A percentile compares a stretch with the other conserved stretches of the same genome.
phyloP scores from a whole-genome alignment of 441 rosid species.

The Syzygium syzygioides region DNA sequence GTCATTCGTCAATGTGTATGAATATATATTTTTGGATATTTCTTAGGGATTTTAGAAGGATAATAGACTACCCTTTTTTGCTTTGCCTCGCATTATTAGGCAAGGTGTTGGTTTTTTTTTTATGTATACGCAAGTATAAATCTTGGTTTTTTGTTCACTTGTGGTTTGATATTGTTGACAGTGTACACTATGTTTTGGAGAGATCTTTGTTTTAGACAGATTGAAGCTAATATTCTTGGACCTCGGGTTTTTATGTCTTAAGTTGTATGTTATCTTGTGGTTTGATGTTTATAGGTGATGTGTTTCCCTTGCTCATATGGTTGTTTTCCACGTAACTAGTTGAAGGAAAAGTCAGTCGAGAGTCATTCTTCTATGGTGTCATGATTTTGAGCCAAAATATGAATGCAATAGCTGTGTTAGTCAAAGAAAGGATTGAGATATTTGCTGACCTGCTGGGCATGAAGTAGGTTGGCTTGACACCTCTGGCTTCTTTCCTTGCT shows the following conservation, averaged over 20 bases:
- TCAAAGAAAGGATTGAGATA: not conserved
- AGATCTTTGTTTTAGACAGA: not conserved
- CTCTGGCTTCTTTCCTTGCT: not conserved
- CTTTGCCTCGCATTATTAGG: not conserved
- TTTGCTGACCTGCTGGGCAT: not conserved
- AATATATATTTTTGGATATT: not conserved
- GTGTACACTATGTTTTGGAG: not conserved
- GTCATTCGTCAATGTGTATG: not conserved
- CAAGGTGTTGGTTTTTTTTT: not conserved
- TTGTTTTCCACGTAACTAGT: not conserved
- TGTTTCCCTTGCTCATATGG: not conserved
- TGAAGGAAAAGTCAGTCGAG: not conserved
- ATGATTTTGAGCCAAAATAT: not conserved
- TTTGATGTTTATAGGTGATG: not conserved
- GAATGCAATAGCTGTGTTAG: not conserved
- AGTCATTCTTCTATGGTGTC: not conserved
- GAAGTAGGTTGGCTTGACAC: not conserved
- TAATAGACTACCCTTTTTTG: not conserved
- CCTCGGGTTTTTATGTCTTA: not conserved
- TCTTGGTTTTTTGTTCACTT: not conserved
- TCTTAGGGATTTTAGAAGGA: not conserved
- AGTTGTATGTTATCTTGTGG: not conserved
- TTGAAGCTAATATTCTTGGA: not conserved
- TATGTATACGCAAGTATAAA: not conserved
- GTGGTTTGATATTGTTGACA: not conserved